phyloP scores from a whole-genome alignment of 2,329 filamentous ascomycete species.

The Aspergillus texensis region DNA sequence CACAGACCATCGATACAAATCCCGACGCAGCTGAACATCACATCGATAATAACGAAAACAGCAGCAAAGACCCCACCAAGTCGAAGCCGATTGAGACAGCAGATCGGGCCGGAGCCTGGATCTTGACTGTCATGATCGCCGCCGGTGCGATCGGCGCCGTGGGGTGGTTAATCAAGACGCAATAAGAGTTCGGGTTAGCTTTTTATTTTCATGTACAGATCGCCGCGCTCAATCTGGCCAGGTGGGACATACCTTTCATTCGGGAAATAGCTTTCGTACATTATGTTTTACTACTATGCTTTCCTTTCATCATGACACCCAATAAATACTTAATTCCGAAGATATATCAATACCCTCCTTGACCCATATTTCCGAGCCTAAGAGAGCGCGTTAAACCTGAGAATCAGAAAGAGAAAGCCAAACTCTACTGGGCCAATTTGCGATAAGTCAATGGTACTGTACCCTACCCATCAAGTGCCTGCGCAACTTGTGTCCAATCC shows the following conservation, averaged over 20 bases:
- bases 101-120: slow-evolving; percentile 12
- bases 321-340: neutral
- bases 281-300: slow-evolving; percentile 1
- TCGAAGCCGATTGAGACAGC: slow-evolving; percentile 8
- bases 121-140: slow-evolving; percentile 7
- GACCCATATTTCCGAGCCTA: neutral
- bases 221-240: neutral
- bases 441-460: neutral
- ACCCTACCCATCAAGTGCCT: slow-evolving; percentile 38
- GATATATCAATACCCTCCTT: neutral
- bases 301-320: neutral
- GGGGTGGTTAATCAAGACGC: slow-evolving; percentile 12
- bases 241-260: neutral
- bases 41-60: neutral
- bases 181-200: neutral
- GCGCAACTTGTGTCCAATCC: slow-evolving; percentile 52
- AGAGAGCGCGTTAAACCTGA: neutral
- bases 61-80: neutral
- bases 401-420: neutral
- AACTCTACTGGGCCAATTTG: too few relatives aligned
- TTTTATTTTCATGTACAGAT: neutral
- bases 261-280: slow-evolving; percentile 2
- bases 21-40: slow-evolving; percentile 9
- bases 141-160: slow-evolving; percentile 5
- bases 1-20: slow-evolving; percentile 7